phyloP scores from a whole-genome alignment of 495 filamentous ascomycete species.

The Monascus purpureus region DNA sequence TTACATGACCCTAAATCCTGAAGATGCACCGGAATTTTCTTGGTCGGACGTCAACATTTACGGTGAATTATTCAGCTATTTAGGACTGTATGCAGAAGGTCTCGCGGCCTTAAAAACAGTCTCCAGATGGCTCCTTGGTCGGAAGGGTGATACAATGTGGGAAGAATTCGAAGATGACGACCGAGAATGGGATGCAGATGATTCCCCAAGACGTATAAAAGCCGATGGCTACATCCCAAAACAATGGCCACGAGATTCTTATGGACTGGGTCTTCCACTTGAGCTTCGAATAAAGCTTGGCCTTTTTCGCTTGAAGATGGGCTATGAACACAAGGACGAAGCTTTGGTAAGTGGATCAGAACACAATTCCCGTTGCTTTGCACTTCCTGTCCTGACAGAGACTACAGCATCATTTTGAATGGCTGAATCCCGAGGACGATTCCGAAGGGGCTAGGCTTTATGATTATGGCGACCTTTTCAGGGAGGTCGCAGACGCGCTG shows the following conservation, averaged over 20 bases:
- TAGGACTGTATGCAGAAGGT: slow-evolving; percentile 46
- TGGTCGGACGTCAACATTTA: slow-evolving; percentile 83
- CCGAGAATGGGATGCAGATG: slow-evolving; percentile 75
- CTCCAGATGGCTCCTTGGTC: slow-evolving; percentile 69
- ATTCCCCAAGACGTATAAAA: slow-evolving; percentile 49
- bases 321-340: slow-evolving; percentile 47
- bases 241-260: slow-evolving; percentile 41
- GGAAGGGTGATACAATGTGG: slow-evolving; percentile 65
- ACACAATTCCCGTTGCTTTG: not conserved
- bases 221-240: slow-evolving; percentile 40
- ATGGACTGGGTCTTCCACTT: slow-evolving; percentile 63
- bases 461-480: slow-evolving; percentile 62
- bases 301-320: slow-evolving; percentile 58
- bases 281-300: slow-evolving; percentile 82
- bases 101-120: slow-evolving; percentile 53
- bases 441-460: slow-evolving; percentile 35
- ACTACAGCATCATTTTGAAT: slow-evolving; percentile 43
- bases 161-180: slow-evolving; percentile 65
- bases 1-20: slow-evolving; percentile 32
- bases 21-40: slow-evolving; percentile 41
- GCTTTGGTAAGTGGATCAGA: slow-evolving; percentile 45
- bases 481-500: slow-evolving; percentile 57
- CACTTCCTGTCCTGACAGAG: slow-evolving; percentile 3
- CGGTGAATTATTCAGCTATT: slow-evolving; percentile 57
- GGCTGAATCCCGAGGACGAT: slow-evolving; percentile 45